These are phyloP conservation scores for Paracamarosporium sp. DNA, from an alignment of 2,329 filamentous ascomycete genomes.

Conservation along the genomic window DNA sequence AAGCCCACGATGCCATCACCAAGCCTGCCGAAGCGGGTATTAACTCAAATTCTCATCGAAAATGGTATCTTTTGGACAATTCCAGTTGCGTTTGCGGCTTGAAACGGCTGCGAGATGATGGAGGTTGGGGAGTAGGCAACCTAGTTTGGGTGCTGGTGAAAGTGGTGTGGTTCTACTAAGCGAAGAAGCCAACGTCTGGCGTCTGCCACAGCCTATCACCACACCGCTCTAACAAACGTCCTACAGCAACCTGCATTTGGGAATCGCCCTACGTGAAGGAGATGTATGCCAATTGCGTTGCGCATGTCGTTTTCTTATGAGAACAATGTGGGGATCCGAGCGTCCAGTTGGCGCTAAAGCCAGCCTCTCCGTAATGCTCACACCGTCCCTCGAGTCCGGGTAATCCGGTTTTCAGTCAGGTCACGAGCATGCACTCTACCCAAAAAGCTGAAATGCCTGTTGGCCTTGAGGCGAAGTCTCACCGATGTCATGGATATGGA, in stretches of 20 bases:
- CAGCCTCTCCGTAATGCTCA: constrained; percentile 2
- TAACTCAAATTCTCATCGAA: background rate
- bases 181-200: background rate
- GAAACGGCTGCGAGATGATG: background rate
- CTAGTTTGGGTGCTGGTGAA: background rate
- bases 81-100: background rate
- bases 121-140: background rate
- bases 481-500: background rate
- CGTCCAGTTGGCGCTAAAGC: background rate
- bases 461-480: background rate
- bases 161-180: background rate
- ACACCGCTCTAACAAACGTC: background rate
- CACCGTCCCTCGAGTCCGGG: background rate
- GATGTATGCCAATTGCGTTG: background rate
- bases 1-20: background rate
- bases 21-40: background rate
- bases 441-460: background rate
- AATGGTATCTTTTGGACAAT: background rate
- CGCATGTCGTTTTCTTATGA: background rate
- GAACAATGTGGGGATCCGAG: background rate
- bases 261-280: background rate
- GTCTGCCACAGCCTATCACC: background rate
- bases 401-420: background rate
- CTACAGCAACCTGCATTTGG: background rate
- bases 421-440: background rate